These are phyloP conservation scores for Ophiostoma novo-ulmi DNA, from an alignment of 2,329 filamentous ascomycete species.

Conservation along the genomic window DNA sequence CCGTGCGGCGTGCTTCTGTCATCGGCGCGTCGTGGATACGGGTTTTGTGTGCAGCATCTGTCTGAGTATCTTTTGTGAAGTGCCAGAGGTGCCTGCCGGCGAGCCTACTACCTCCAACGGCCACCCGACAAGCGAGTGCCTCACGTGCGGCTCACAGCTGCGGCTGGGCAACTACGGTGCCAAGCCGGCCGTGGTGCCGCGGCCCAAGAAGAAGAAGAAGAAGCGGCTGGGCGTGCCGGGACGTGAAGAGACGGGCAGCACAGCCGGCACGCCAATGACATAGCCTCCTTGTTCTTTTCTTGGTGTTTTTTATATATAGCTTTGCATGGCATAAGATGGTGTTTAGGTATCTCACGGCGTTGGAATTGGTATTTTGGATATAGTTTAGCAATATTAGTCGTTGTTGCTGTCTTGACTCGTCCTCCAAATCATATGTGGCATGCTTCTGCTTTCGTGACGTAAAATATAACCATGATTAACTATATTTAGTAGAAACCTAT, in stretches of 20 bases:
- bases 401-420: not conserved
- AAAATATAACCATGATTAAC: too few relatives aligned
- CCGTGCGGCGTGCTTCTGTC: constrained; percentile 96
- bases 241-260: constrained; percentile 55
- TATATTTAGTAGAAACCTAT: too few relatives aligned
- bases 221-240: constrained; percentile 48
- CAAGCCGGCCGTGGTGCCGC: constrained; percentile 68
- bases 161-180: constrained; percentile 69
- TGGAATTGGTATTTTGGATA: not conserved
- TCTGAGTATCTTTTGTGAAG: constrained; percentile 82
- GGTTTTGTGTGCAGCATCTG: constrained; percentile 97
- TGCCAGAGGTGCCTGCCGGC: constrained; percentile 36
- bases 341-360: not conserved
- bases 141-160: constrained; percentile 77
- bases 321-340: not conserved
- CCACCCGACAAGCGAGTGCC: constrained; percentile 56
- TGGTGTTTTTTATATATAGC: not conserved
- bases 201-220: constrained; percentile 73
- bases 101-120: not conserved
- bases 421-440: too few relatives aligned
- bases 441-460: too few relatives aligned
- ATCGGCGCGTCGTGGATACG: constrained; percentile 81
- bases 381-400: not conserved
- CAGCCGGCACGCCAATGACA: constrained; percentile 52
- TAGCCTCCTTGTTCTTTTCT: not conserved